phyloP scores from a whole-genome alignment of 192 early-diverging fungal species.

The Backusella morwellensis region DNA sequence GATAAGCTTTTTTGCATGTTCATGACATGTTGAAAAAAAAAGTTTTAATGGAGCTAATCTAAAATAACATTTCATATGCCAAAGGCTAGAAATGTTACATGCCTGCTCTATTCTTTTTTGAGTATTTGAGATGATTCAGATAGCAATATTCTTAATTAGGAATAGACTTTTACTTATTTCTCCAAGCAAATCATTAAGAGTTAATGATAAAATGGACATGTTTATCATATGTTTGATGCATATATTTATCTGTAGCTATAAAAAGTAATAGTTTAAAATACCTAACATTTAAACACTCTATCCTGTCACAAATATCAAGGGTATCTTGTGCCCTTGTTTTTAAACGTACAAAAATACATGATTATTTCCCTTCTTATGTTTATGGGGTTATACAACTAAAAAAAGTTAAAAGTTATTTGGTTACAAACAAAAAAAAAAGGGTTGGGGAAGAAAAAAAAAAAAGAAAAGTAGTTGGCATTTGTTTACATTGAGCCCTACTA shows the following conservation, averaged over 20 bases:
- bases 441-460: neutral
- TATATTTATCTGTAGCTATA: neutral
- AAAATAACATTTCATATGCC: constrained; percentile 6
- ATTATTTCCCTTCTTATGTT: neutral
- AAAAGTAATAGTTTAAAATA: neutral
- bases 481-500: neutral
- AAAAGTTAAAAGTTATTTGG: neutral
- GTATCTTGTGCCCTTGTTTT: neutral
- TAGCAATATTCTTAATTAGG: neutral
- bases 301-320: constrained; percentile 1
- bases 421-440: neutral
- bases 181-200: neutral
- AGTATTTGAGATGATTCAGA: constrained; percentile 2
- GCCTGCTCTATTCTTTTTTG: neutral
- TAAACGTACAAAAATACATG: neutral
- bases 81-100: neutral
- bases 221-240: neutral
- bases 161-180: neutral
- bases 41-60: neutral
- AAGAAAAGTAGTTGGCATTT: neutral
- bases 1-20: neutral
- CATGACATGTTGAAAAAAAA: neutral
- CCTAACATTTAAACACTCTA: neutral
- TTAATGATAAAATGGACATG: neutral
- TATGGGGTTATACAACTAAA: constrained; percentile 2